These are phyloP conservation scores for Cryphonectria carpinicola DNA, from an alignment of 2,329 filamentous ascomycete species.

Conservation along the genomic window DNA sequence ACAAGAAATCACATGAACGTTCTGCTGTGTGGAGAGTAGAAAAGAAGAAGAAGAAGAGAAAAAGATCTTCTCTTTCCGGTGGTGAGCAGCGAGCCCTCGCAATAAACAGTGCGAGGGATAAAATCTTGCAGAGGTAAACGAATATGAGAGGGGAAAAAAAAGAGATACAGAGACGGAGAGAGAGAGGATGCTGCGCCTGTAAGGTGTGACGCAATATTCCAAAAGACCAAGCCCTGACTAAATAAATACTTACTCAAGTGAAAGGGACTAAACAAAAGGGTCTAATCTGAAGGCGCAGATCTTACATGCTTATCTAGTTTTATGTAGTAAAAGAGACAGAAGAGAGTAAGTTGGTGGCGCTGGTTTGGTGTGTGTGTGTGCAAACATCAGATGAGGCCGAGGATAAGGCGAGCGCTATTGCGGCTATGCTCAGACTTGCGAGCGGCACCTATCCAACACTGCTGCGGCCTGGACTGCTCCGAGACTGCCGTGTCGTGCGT, in stretches of 20 bases:
- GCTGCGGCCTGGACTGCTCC: not conserved
- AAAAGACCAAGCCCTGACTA: not conserved
- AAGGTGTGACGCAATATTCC: conserved; percentile 21
- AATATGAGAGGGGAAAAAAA: too few relatives aligned
- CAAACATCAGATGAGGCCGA: not conserved
- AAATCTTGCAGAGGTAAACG: too few relatives aligned
- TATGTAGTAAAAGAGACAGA: not conserved
- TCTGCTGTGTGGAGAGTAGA: not conserved
- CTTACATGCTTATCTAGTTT: not conserved
- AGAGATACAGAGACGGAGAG: too few relatives aligned
- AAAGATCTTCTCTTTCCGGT: not conserved
- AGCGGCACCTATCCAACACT: not conserved
- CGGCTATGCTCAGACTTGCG: not conserved
- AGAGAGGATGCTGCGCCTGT: not conserved
- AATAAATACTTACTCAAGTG: not conserved
- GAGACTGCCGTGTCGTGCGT: not conserved
- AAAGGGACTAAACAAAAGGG: not conserved
- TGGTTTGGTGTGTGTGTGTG: not conserved
- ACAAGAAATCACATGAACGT: not conserved
- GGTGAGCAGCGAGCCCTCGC: not conserved
- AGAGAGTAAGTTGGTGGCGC: not conserved
- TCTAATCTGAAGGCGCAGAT: not conserved
- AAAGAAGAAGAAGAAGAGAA: not conserved
- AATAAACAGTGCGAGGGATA: not conserved
- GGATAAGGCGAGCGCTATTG: not conserved